These are phyloP conservation scores for Saraca asoca DNA, from an alignment of 331 rosid species.

Conservation along the genomic window DNA sequence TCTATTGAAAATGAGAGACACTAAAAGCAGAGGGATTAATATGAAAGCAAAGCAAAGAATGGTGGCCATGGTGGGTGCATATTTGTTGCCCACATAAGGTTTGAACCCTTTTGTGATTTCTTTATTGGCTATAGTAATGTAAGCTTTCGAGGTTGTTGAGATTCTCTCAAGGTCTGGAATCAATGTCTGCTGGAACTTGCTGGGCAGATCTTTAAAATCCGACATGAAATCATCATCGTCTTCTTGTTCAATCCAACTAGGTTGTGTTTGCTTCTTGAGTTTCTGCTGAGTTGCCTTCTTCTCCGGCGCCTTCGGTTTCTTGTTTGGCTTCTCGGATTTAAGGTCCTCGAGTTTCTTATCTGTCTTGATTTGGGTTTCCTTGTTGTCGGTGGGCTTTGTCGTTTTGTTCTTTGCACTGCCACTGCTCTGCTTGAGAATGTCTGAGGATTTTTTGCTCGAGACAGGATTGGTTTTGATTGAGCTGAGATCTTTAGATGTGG, in stretches of 20 bases:
- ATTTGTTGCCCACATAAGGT: conserved; percentile 80
- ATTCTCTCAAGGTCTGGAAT: conserved; percentile 78
- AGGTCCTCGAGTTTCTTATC: conserved; percentile 20
- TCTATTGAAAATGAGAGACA: conserved; percentile 69
- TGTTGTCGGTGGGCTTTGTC: conserved; percentile 47
- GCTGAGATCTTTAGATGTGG: conserved; percentile 45
- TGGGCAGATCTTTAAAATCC: conserved; percentile 61
- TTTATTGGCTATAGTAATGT: conserved; percentile 65
- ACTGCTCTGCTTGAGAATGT: conserved; percentile 45
- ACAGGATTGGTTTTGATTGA: conserved; percentile 29
- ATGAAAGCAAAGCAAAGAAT: conserved; percentile 59
- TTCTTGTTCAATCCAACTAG: conserved; percentile 52
- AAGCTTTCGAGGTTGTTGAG: conserved; percentile 73
- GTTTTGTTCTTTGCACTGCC: conserved; percentile 64
- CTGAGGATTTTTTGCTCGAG: conserved; percentile 46
- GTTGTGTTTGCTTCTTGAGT: conserved; percentile 45
- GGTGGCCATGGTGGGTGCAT: conserved; percentile 71
- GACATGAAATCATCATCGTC: conserved; percentile 60
- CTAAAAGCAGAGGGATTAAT: conserved; percentile 67
- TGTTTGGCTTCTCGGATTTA: conserved; percentile 35
- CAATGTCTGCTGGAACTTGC: conserved; percentile 55
- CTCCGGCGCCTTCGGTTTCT: conserved; percentile 39
- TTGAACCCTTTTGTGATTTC: conserved; percentile 74
- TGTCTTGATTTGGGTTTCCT: conserved; percentile 32
- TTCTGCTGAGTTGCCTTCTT: conserved; percentile 38